These are phyloP conservation scores for Lathyrus oleraceus DNA, from an alignment of 306 rosid species.

Conservation along the genomic window DNA sequence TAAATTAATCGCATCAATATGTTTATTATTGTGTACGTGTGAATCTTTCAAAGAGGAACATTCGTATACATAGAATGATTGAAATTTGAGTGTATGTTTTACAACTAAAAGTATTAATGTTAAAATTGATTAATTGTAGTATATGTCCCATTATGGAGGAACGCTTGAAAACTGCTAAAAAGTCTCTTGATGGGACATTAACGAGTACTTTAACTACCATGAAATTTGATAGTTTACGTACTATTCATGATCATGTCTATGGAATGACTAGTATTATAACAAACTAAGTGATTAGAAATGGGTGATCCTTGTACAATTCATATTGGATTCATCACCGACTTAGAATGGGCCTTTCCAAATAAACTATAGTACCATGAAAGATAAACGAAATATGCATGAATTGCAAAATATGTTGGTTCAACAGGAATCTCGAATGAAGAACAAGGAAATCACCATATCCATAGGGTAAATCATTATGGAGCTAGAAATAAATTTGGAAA, in stretches of 20 bases:
- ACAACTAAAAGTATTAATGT: no score
- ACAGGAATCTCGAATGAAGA: no score
- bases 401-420: constrained; percentile 32
- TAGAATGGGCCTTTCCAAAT: not conserved
- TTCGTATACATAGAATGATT: no score
- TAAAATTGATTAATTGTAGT: no score
- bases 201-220: not conserved
- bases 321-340: not conserved
- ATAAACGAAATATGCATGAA: not conserved
- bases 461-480: no score
- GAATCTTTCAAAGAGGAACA: no score
- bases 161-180: not conserved
- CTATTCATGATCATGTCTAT: not conserved
- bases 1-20: no score
- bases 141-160: not conserved
- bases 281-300: not conserved
- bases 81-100: no score
- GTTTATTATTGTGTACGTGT: no score
- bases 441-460: no score
- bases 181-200: not conserved
- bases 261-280: not conserved
- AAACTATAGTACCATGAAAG: not conserved
- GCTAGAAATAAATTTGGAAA: no score
- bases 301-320: not conserved
- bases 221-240: not conserved